Evolutionary conservation across 1,284 basidiomycete species (phyloP).

Genomic region (Inonotus hispidus): DNA sequence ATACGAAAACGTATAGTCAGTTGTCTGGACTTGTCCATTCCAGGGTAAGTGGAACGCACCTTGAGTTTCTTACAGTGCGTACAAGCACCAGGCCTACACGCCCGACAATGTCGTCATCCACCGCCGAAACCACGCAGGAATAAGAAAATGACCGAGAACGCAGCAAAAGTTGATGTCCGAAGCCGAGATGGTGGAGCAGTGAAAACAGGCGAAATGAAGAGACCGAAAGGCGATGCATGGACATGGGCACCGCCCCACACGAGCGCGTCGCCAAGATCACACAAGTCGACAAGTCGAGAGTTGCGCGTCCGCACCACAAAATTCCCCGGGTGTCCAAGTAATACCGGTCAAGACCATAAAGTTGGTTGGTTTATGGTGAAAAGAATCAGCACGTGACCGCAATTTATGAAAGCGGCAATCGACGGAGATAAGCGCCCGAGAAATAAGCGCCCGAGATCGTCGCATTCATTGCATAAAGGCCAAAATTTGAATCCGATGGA

Average conservation of each 20-base stretch:
- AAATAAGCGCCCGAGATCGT: neutral
- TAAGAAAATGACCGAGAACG: neutral
- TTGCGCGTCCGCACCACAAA: neutral
- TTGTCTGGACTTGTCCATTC: neutral
- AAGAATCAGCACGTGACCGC: neutral
- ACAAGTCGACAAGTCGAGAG: neutral
- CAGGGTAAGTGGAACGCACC: constrained; percentile 38
- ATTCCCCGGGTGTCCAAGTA: neutral
- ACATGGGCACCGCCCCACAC: neutral
- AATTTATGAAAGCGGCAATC: neutral
- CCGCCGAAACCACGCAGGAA: neutral
- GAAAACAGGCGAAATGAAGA: neutral
- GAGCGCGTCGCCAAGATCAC: neutral
- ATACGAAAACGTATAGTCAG: constrained; percentile 12
- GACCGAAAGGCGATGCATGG: neutral
- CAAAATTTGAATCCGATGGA: neutral
- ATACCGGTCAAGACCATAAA: neutral
- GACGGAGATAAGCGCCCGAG: neutral
- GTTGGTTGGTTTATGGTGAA: no score
- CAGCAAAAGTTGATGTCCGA: neutral
- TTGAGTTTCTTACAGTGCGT: constrained; percentile 80
- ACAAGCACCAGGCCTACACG: constrained; percentile 65
- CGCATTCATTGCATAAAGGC: neutral
- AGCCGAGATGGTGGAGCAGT: neutral
- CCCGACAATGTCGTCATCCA: neutral